Evolutionary conservation across 2,329 filamentous ascomycete genomes (phyloP).

Genomic region (Diaporthe velutina): DNA sequence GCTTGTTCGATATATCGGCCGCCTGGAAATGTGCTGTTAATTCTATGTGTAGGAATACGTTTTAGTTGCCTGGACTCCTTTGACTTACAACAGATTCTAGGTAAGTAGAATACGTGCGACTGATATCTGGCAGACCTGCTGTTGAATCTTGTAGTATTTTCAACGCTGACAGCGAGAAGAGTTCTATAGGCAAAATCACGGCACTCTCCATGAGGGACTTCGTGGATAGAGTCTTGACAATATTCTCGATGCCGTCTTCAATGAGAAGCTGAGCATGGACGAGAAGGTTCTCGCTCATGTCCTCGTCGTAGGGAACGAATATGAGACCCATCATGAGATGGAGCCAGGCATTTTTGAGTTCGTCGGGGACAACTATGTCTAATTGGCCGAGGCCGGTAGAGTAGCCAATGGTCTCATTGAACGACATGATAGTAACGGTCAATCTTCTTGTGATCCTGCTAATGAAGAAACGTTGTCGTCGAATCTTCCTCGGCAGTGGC

Average conservation of each 20-base stretch:
- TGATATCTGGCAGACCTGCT: slow-evolving; percentile 53
- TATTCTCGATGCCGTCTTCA: background rate
- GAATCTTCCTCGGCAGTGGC: background rate
- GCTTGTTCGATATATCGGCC: background rate
- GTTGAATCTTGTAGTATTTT: slow-evolving; percentile 55
- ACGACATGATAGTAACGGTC: background rate
- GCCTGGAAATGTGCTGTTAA: background rate
- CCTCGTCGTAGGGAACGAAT: background rate
- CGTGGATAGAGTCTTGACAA: background rate
- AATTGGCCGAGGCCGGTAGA: background rate
- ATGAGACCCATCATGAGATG: slow-evolving; percentile 4
- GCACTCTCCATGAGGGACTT: background rate
- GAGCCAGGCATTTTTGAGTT: slow-evolving; percentile 8
- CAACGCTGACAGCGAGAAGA: slow-evolving; percentile 55
- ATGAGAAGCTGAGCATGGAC: background rate
- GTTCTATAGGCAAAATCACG: slow-evolving; percentile 56
- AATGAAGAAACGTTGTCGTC: slow-evolving; percentile 32
- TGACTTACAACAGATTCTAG: slow-evolving; percentile 51
- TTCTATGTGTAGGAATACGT: background rate
- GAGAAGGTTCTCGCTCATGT: background rate
- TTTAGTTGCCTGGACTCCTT: background rate
- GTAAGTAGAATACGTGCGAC: slow-evolving; percentile 57
- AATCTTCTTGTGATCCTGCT: background rate
- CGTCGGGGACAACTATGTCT: background rate
- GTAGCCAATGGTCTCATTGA: background rate